Evolutionary conservation across 139 green algal species (phyloP).

Genomic region (Auxenochlorella pyrenoidosa): DNA sequence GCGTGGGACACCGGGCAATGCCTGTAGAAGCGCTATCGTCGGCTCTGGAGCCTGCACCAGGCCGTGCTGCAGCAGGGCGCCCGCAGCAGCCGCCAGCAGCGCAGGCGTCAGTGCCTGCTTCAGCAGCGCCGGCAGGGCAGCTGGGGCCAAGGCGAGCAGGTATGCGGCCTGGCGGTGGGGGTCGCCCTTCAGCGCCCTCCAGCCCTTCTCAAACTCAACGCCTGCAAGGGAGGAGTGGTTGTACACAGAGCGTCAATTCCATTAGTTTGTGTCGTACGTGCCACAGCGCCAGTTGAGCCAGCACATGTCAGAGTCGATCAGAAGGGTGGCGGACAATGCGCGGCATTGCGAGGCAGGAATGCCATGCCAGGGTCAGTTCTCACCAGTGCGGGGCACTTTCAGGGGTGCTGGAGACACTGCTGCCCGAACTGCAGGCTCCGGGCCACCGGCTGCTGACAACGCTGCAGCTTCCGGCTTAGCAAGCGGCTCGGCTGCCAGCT

Average conservation of each 20-base stretch:
- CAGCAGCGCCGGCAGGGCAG: slow-evolving; percentile 67
- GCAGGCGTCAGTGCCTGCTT: slow-evolving; percentile 65
- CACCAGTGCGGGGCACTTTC: not conserved
- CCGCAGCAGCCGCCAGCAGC: slow-evolving; percentile 47
- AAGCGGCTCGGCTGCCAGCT: not conserved
- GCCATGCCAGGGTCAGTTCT: not conserved
- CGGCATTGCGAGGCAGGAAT: not conserved
- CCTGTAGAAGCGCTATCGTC: slow-evolving; percentile 27
- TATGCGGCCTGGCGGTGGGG: slow-evolving; percentile 58
- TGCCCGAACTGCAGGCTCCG: no score
- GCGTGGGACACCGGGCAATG: slow-evolving; percentile 12
- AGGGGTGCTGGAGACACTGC: not conserved
- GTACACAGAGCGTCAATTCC: no score
- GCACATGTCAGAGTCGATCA: not conserved
- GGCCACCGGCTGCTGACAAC: not conserved
- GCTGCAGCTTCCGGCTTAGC: not conserved
- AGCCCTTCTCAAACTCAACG: slow-evolving; percentile 78
- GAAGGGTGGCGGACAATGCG: not conserved
- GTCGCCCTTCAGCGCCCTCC: slow-evolving; percentile 65
- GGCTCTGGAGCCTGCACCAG: not conserved
- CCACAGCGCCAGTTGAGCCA: no score
- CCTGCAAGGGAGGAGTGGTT: slow-evolving; percentile 39
- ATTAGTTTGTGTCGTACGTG: no score
- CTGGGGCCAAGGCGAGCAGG: slow-evolving; percentile 57
- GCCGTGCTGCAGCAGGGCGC: slow-evolving; percentile 20